Evolutionary conservation across 495 filamentous ascomycete genomes (phyloP).

Genomic region (Cenococcum geophilum): DNA sequence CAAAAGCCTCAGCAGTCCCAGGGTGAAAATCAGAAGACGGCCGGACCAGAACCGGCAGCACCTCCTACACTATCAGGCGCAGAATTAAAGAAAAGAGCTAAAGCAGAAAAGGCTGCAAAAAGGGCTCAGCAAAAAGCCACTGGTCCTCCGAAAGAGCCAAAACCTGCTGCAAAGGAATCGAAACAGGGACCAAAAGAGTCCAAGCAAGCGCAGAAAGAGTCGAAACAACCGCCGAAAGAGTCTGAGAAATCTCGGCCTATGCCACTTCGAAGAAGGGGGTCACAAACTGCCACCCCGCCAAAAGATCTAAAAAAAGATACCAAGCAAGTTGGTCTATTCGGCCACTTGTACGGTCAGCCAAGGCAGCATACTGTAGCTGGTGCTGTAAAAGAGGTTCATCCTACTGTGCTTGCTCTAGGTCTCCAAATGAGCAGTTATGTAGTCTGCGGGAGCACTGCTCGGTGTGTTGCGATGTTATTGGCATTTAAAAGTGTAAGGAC

Average conservation of each 20-base stretch:
- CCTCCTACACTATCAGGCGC: constrained; percentile 24
- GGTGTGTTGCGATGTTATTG: constrained; percentile 78
- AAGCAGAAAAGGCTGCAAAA: constrained; percentile 37
- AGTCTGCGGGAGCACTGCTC: constrained; percentile 82
- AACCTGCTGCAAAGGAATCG: constrained; percentile 29
- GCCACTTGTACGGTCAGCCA: constrained; percentile 73
- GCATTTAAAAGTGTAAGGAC: constrained; percentile 76
- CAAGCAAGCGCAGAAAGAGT: constrained; percentile 35
- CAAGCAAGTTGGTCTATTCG: constrained; percentile 68
- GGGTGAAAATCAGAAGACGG: not conserved
- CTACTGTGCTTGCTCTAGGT: constrained; percentile 75
- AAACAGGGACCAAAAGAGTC: constrained; percentile 19
- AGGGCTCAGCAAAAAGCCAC: constrained; percentile 33
- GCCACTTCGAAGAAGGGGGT: constrained; percentile 40
- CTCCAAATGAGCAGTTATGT: constrained; percentile 86
- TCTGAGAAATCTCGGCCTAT: constrained; percentile 22
- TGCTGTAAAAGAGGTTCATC: constrained; percentile 83
- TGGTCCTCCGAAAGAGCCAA: constrained; percentile 31
- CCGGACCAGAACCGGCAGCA: not conserved
- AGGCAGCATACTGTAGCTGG: constrained; percentile 64
- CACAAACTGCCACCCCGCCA: constrained; percentile 42
- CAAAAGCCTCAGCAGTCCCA: not conserved
- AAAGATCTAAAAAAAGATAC: constrained; percentile 51
- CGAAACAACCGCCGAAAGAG: constrained; percentile 43
- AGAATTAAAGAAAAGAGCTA: constrained; percentile 42